Evolutionary conservation across 1,284 basidiomycete species (phyloP), one percentile per base, ranked within the genome.

Genomic region (Heterobasidion occidentale): DNA sequence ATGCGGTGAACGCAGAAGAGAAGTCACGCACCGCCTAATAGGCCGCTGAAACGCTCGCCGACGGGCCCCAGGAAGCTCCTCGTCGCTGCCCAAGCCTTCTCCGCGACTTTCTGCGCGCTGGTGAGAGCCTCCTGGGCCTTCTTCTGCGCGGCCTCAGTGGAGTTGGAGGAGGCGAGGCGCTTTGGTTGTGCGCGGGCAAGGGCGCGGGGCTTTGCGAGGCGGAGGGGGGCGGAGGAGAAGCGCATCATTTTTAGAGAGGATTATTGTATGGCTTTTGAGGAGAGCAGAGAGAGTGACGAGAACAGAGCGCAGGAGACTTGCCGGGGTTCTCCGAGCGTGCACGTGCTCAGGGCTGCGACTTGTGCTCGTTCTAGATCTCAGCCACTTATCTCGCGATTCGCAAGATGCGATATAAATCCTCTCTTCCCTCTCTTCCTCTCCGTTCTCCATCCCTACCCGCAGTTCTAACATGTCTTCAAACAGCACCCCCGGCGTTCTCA

Each of bases 41-140:
- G 60, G 44, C 76, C 75, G 2, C 79, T 83, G 55, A 79, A 73
- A 57, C 73, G 80, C 66, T 86, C 78, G 42, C 85, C 84, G 27
- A 80, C 69, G 49, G 83, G 83, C 6, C 82, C 83, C 27, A 84
- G 68, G 38, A 77, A 64, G 69, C 78, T 80, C 64, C 80, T 80
- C 2, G 79, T 76, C 52, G 69, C 69, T 60, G 78, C 78, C 61
- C 77, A 77, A 12, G 79, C 73, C 67, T 79, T 76, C 48, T 74
- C 77, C 7, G 81, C 79, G 48, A 70, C 74, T 67, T 83, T 79
- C 66, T 86, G 83, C 11, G 79, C 84, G 54, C 71, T 71, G 46
- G 76, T 74, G 59, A 88, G 70, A 36, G 78, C 77, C 59, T 88
- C 84, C 70, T 87, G 80, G 7, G 84, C 84, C 68, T 86, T 86